Evolutionary conservation across 2,329 filamentous ascomycete species (phyloP).

Genomic region (Acarospora socialis): DNA sequence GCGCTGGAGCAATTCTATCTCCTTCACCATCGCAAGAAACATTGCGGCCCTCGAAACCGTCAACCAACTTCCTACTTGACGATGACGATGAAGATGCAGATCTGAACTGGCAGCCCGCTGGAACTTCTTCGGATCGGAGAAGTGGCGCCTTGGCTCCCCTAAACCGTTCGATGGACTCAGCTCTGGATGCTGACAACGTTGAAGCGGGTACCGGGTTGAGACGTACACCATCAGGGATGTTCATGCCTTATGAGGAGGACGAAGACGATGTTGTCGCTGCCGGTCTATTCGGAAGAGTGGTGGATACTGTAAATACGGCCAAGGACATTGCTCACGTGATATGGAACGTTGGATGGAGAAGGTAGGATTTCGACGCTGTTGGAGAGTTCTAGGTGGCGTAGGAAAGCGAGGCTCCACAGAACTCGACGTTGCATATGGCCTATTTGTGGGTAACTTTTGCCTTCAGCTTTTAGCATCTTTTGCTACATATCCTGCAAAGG

Average conservation of each 20-base stretch:
- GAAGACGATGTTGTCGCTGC: slow-evolving; percentile 43
- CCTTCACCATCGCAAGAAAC: slow-evolving; percentile 76
- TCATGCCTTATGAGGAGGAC: slow-evolving; percentile 73
- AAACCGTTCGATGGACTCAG: too few relatives aligned
- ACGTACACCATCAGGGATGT: slow-evolving; percentile 74
- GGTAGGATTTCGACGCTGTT: too few relatives aligned
- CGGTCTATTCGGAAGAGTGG: slow-evolving; percentile 59
- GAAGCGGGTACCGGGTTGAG: slow-evolving; percentile 47
- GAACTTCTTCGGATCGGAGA: too few relatives aligned
- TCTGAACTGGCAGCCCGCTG: slow-evolving; percentile 30
- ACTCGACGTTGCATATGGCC: too few relatives aligned
- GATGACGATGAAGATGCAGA: slow-evolving; percentile 44
- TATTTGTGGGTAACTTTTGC: too few relatives aligned
- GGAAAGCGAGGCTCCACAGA: too few relatives aligned
- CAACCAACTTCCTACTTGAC: slow-evolving; percentile 50
- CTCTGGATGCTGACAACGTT: slow-evolving; percentile 44
- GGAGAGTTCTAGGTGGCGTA: too few relatives aligned
- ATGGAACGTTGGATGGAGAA: slow-evolving; percentile 52
- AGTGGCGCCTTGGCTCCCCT: too few relatives aligned
- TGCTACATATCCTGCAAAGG: too few relatives aligned
- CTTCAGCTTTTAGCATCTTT: too few relatives aligned
- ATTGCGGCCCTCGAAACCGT: slow-evolving; percentile 53
- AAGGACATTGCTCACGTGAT: slow-evolving; percentile 51
- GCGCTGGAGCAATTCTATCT: slow-evolving; percentile 35
- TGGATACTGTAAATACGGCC: slow-evolving; percentile 60